Evolutionary conservation across 2,329 filamentous ascomycete genomes (phyloP), one percentile per base, ranked within the genome.

Genomic region (Beauveria pseudobassiana): DNA sequence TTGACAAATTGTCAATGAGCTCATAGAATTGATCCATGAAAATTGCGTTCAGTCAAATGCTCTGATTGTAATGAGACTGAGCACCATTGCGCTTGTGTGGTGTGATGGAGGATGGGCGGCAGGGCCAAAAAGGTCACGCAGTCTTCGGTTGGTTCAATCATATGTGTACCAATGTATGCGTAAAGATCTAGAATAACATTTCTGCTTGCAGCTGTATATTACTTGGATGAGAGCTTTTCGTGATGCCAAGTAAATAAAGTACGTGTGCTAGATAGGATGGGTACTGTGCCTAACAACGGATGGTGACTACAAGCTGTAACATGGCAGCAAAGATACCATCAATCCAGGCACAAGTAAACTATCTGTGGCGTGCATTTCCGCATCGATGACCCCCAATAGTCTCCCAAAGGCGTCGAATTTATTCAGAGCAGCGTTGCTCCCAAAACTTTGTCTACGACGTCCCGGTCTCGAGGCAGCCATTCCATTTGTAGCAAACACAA

Each of bases 31-130:
- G 22, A 9, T 62, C 51, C 12, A 34, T 42, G 46, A 61, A 63
- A 46, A 12, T 20, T 49, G 24, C 20, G 34, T 38, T 18, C 22
- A 48, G 16, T 53, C 28, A 28, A 59, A 63, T 6, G 61, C 63
- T n/a, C 61, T 57, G 45, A 64, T 64, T 5, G 58, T 61, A 14
- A 42, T 42, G 26, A 57, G 22, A 22, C 42, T 40, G 12, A 42
- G 20, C 18, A 46, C 18, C 12, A 38, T 42, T 42, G 54, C 20
- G 42, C 28, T 46, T 2, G 18, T 46, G 9, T 48, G 54, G 16
- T 46, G 22, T 6, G 26, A 20, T 20, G 34, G 12, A 26, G 54
- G 54, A n/a, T 30, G 26, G 24, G 30, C 16, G 14, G 56, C 26
- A 20, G 56, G 43, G 5, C 46, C 62, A 20, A 53, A 28, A 18